phyloP scores from a whole-genome alignment of 2,329 filamentous ascomycete species.

The Fusarium devonianum region DNA sequence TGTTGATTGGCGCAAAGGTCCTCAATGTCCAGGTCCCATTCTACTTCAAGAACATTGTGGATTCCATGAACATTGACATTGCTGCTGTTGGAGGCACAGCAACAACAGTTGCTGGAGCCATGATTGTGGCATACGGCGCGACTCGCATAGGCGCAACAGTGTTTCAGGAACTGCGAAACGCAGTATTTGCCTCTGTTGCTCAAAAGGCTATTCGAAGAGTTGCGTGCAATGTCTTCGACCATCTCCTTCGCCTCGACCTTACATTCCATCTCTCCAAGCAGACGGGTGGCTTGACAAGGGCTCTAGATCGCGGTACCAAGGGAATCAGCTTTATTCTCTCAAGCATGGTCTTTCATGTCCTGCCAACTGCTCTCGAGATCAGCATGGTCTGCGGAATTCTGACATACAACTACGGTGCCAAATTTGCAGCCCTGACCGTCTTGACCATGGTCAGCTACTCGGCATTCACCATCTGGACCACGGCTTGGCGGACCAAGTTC shows the following conservation, averaged over 20 bases:
- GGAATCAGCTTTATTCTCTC: slow-evolving; percentile 97
- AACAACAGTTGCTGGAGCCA: slow-evolving; percentile 85
- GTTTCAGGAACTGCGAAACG: slow-evolving; percentile 93
- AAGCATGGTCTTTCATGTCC: slow-evolving; percentile 97
- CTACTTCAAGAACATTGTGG: slow-evolving; percentile 98
- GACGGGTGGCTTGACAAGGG: slow-evolving; percentile 90
- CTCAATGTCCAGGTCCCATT: slow-evolving; percentile 98
- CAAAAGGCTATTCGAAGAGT: slow-evolving; percentile 95
- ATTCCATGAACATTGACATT: slow-evolving; percentile 97
- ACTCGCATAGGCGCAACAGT: slow-evolving; percentile 88
- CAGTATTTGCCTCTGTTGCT: slow-evolving; percentile 94
- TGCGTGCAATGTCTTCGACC: slow-evolving; percentile 90
- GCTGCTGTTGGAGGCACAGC: slow-evolving; percentile 86
- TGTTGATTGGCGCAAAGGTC: slow-evolving; percentile 90
- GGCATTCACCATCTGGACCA: slow-evolving; percentile 96
- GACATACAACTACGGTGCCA: slow-evolving; percentile 91
- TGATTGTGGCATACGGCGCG: slow-evolving; percentile 91
- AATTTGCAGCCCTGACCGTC: slow-evolving; percentile 90
- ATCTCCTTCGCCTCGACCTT: slow-evolving; percentile 85
- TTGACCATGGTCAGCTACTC: slow-evolving; percentile 93
- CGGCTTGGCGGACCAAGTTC: slow-evolving; percentile 96
- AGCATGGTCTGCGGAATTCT: slow-evolving; percentile 94
- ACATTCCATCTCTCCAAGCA: slow-evolving; percentile 95
- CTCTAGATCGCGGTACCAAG: slow-evolving; percentile 96
- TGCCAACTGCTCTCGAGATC: slow-evolving; percentile 93